Evolutionary conservation across 2,329 filamentous ascomycete genomes (phyloP).

Genomic region (Ambrosiella beaveri): DNA sequence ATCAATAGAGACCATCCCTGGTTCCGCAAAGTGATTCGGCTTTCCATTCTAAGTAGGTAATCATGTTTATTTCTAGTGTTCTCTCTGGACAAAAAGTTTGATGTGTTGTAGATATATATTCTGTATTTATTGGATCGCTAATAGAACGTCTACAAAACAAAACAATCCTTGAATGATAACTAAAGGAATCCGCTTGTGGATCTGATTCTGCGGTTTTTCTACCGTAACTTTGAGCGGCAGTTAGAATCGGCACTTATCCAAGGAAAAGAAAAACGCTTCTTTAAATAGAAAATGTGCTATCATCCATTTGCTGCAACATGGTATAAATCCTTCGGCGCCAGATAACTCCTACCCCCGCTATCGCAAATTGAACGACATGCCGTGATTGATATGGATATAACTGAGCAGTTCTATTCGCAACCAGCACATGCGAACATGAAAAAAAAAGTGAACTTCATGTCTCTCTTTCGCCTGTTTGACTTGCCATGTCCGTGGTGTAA

Average conservation of each 20-base stretch:
- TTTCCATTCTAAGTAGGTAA: neutral
- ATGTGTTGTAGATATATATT: neutral
- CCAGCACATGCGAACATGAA: too few species aligned
- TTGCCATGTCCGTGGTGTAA: neutral
- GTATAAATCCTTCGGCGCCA: neutral
- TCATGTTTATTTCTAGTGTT: neutral
- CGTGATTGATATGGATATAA: neutral
- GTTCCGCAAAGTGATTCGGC: neutral
- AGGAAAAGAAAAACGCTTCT: neutral
- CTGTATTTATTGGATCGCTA: neutral
- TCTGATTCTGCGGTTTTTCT: too few species aligned
- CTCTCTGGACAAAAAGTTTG: neutral
- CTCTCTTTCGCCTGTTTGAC: neutral
- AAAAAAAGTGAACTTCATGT: too few species aligned
- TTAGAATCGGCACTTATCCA: neutral
- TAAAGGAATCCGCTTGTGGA: too few species aligned
- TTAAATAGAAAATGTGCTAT: neutral
- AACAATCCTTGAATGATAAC: neutral
- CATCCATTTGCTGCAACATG: neutral
- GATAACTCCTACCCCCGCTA: neutral
- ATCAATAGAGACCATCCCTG: neutral
- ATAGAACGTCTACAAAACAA: neutral
- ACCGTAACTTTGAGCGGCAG: neutral
- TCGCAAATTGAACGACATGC: neutral
- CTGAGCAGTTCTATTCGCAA: too few species aligned